Conservation (phyloP, 2,329 filamentous ascomycete species). For the Colletotrichum gloeosporioides region DNA sequence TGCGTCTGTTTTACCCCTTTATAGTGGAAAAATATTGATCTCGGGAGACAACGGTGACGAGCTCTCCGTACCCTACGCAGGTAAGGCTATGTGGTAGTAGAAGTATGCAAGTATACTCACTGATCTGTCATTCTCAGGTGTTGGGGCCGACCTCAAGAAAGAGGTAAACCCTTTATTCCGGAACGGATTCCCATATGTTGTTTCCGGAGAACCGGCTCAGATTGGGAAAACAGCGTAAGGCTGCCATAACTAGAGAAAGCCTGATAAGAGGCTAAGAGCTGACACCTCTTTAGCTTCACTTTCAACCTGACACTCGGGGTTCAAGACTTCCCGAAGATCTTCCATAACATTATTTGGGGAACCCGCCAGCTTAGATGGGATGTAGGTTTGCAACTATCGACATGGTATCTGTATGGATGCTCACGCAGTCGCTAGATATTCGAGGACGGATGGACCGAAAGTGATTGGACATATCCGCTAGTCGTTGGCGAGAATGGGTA, state of each 20-base stretch:
- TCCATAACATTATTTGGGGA: conserved; percentile 23
- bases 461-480: conserved; percentile 47
- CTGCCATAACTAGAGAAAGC: background rate
- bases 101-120: background rate
- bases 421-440: conserved; percentile 35
- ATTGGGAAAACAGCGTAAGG: background rate
- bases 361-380: conserved; percentile 26
- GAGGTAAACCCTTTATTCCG: conserved; percentile 22
- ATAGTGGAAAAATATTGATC: conserved; percentile 37
- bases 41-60: conserved; percentile 34
- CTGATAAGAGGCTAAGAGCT: background rate
- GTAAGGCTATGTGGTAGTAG: background rate
- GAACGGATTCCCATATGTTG: background rate
- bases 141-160: conserved; percentile 25
- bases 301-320: conserved; percentile 65
- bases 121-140: background rate
- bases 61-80: conserved; percentile 37
- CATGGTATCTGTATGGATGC: background rate
- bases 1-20: conserved; percentile 31
- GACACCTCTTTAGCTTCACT: conserved; percentile 45
- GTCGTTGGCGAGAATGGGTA: conserved; percentile 41
- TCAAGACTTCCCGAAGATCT: conserved; percentile 25
- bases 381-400: background rate
- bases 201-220: background rate
- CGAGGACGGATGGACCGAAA: conserved; percentile 40